These are phyloP conservation scores for Carpinus viminea DNA, from an alignment of 306 rosid genomes.

Conservation along the genomic window DNA sequence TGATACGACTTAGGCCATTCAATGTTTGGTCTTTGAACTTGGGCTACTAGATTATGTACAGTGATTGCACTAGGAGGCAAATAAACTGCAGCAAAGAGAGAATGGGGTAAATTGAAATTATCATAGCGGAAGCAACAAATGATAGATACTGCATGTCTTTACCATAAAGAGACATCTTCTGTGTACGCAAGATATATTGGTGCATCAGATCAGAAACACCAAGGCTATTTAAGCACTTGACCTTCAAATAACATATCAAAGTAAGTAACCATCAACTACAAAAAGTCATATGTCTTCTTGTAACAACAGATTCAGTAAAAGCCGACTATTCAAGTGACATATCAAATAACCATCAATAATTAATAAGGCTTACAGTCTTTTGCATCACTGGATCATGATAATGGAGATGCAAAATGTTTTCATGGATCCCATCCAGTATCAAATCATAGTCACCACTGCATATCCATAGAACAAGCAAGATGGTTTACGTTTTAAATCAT, in stretches of 20 bases:
- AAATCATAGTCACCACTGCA: conserved; percentile 88
- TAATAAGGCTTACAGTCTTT: conserved; percentile 68
- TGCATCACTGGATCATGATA: conserved; percentile 95
- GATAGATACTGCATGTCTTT: conserved; percentile 30
- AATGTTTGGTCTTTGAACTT: conserved; percentile 85
- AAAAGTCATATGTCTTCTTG: conserved; percentile 28
- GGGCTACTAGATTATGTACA: conserved; percentile 72
- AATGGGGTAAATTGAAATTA: conserved; percentile 21
- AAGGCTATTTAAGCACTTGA: conserved; percentile 73
- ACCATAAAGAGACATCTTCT: conserved; percentile 71
- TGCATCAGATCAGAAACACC: conserved; percentile 73
- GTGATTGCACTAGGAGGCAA: conserved; percentile 62
- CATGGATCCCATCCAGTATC: conserved; percentile 92
- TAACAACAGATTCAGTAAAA: conserved; percentile 29
- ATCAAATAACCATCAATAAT: conserved; percentile 19
- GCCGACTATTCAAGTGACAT: conserved; percentile 16
- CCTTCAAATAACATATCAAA: conserved; percentile 48
- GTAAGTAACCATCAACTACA: background rate
- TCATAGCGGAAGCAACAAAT: conserved; percentile 8
- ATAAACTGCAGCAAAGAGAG: conserved; percentile 54
- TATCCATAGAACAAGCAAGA: conserved; percentile 25
- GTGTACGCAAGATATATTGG: conserved; percentile 72
- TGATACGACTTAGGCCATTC: conserved; percentile 91
- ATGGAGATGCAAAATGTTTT: conserved; percentile 80
- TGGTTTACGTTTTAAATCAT: background rate